Evolutionary conservation across 106 monocot species (phyloP).

Genomic region (Triglochin maritima): DNA sequence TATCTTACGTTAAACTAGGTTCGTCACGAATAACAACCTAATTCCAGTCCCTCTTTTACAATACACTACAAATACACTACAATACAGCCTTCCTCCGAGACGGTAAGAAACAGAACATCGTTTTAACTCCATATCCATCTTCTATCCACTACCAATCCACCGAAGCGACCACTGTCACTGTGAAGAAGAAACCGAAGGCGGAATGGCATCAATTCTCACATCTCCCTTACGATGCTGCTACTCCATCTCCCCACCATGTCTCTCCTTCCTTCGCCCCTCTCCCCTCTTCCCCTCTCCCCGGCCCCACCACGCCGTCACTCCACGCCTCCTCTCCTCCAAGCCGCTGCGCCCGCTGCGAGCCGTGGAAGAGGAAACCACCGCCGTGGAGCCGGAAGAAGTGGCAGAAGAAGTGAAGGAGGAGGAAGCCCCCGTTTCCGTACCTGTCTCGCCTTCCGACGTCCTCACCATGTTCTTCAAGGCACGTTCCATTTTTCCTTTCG

Average conservation of each 20-base stretch:
- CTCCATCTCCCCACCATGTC: neutral
- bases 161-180: too few species aligned
- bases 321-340: neutral
- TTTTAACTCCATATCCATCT: too few species aligned
- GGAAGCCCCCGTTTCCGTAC: constrained; percentile 31
- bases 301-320: neutral
- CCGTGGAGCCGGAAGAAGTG: neutral
- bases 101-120: too few species aligned
- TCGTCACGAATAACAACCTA: too few species aligned
- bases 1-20: too few species aligned
- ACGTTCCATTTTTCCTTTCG: neutral
- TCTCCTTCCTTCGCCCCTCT: neutral
- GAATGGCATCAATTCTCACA: neutral
- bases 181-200: too few species aligned
- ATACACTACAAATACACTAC: too few species aligned
- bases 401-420: constrained; percentile 2
- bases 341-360: neutral
- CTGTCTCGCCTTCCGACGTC: constrained; percentile 78
- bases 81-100: too few species aligned
- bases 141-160: too few species aligned
- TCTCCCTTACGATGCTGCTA: neutral
- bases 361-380: neutral
- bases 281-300: neutral
- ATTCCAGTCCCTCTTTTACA: too few species aligned
- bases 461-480: constrained; percentile 91